Evolutionary conservation across 2,329 filamentous ascomycete species (phyloP).

Genomic region (Penicillium sp.): DNA sequence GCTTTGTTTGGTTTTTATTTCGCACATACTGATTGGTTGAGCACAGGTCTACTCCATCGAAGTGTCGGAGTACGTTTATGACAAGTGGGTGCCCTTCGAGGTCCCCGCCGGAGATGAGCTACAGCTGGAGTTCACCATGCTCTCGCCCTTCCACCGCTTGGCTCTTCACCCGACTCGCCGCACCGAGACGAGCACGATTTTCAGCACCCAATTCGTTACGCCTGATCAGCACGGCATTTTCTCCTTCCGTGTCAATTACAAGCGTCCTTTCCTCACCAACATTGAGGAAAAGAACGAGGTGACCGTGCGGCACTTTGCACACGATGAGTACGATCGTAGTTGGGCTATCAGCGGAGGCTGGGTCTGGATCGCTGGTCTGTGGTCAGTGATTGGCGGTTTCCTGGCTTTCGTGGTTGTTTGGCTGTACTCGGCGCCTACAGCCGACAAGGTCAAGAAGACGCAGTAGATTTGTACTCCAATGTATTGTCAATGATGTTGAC

Average conservation of each 20-base stretch:
- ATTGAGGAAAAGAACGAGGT: conserved; percentile 93
- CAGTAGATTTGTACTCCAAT: conserved; percentile 32
- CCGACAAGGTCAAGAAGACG: conserved; percentile 45
- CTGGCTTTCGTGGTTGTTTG: conserved; percentile 78
- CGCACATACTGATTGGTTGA: conserved; percentile 22
- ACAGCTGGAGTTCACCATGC: conserved; percentile 97
- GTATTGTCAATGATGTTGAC: conserved; percentile 22
- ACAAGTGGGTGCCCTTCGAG: conserved; percentile 68
- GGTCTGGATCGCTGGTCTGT: conserved; percentile 90
- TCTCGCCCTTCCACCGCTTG: conserved; percentile 92
- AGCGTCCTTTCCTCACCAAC: conserved; percentile 82
- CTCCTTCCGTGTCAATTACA: conserved; percentile 97
- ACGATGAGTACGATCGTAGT: conserved; percentile 92
- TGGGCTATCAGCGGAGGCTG: conserved; percentile 85
- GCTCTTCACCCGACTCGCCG: conserved; percentile 55
- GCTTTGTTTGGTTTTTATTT: background rate
- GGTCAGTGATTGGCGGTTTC: conserved; percentile 76
- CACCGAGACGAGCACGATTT: conserved; percentile 65
- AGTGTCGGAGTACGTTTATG: conserved; percentile 73
- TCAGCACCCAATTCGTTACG: conserved; percentile 67
- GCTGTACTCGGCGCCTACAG: conserved; percentile 65
- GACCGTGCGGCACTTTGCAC: conserved; percentile 90
- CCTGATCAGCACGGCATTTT: conserved; percentile 99
- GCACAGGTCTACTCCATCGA: conserved; percentile 76
- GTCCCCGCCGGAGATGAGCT: conserved; percentile 65